Conservation (phyloP, 768 basidiomycete species). For the Russula olivacea region DNA sequence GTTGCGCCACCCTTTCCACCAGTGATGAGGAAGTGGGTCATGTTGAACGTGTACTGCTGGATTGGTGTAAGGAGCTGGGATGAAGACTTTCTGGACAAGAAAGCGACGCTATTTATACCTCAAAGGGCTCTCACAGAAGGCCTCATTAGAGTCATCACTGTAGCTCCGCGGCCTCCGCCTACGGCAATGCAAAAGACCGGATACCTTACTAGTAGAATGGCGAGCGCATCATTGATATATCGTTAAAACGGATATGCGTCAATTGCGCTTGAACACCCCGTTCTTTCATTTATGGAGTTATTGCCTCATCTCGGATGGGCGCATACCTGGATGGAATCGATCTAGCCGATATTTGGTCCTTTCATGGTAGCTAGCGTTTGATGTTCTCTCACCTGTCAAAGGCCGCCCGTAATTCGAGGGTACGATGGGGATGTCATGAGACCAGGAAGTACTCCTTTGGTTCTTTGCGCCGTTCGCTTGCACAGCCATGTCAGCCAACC, state of each 20-base stretch:
- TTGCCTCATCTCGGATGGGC: neutral
- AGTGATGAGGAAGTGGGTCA: constrained; percentile 8
- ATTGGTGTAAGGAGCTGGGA: neutral
- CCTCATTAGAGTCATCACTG: no score
- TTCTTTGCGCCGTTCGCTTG: neutral
- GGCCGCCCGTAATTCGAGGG: neutral
- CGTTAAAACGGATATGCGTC: neutral
- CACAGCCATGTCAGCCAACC: no score
- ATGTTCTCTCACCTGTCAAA: neutral
- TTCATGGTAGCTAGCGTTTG: neutral
- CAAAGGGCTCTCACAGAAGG: neutral
- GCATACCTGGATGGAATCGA: neutral
- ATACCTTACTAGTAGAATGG: neutral
- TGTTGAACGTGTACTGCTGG: neutral
- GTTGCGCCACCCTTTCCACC: neutral
- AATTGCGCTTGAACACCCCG: neutral
- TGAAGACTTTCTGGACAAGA: neutral
- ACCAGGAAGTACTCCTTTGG: neutral
- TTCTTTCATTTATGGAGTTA: neutral
- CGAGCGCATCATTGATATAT: neutral
- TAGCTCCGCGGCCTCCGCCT: neutral
- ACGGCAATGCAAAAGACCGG: neutral
- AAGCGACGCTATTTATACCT: neutral
- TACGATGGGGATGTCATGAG: neutral
- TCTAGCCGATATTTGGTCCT: neutral